Base-by-base conservation (phyloP, 176 grass and related monocot species). In the Themeda triandra region DNA sequence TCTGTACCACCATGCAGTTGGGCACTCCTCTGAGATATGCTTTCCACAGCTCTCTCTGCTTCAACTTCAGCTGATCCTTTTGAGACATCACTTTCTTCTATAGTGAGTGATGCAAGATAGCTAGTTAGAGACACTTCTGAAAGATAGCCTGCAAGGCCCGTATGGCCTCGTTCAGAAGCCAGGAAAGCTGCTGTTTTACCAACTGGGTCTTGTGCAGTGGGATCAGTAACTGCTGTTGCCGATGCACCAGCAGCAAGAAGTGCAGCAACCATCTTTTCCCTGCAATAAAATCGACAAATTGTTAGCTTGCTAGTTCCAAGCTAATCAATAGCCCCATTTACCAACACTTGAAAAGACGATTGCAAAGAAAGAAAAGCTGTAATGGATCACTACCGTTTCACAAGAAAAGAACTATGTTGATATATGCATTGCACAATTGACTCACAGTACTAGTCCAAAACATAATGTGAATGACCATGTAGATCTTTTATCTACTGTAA, bases 161-260 rank as follows among this genome's bases (percentile, higher is more conserved):
- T 81, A 68, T 99, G 91, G 39, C 92, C 93, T 80, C 54, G 82
- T 85, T 88, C 86, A 82, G 91, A 99, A 76, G 93, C 97, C 71
- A 99, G 89, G 87, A 96, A 99, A 75, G 86, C 93, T 45, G 97
- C 93, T 86, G 91, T 87, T 94, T 99, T 96, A 13, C 97, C 97
- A 13, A 99, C 75, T 75, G 93, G 89, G 63, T 99, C 97, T 84
- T 96, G 97, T 72, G 92, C 73, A 87, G 87, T 99, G 54, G 97
- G 97, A 89, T 99, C 97, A 30, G 93, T 91, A 36, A 99, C 97
- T 76, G 86, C 90, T 39, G 90, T 87, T 54, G 93, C 81, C 13
- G 93, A 96, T 51, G 86, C 93, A 63, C 90, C 93, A 85, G 92
- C 85, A 81, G 93, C 97, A 35, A 96, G 97, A 82, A 99, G 86